phyloP scores from a whole-genome alignment of 768 basidiomycete species.

The Butyriboletus loyo region DNA sequence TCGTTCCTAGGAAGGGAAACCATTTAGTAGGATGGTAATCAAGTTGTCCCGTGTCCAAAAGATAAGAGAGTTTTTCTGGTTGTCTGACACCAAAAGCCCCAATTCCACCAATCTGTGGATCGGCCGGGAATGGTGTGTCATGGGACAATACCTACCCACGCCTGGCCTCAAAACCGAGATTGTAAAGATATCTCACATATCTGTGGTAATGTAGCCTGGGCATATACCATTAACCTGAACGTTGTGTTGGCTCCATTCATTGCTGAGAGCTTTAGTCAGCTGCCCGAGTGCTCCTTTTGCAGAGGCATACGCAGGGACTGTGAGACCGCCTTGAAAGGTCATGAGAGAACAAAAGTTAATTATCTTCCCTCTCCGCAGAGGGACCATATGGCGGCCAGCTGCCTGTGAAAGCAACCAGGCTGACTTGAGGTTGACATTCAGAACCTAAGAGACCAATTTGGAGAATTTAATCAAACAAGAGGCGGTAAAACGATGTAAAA shows the following conservation, averaged over 20 bases:
- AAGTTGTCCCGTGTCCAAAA: neutral
- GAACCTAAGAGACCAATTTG: conserved; percentile 48
- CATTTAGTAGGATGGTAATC: conserved; percentile 10
- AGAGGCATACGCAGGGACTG: conserved; percentile 87
- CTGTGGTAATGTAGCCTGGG: conserved; percentile 86
- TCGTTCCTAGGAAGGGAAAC: conserved; percentile 50
- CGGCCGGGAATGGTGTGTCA: conserved; percentile 5
- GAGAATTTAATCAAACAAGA: conserved; percentile 7
- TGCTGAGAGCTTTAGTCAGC: conserved; percentile 85
- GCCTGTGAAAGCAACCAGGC: conserved; percentile 83
- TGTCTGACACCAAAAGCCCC: conserved; percentile 7
- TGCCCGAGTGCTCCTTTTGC: conserved; percentile 87
- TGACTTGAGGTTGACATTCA: conserved; percentile 86
- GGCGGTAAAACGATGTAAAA: conserved; percentile 26
- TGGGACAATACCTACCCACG: conserved; percentile 1
- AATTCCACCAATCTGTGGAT: conserved; percentile 3
- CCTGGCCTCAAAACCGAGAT: conserved; percentile 5
- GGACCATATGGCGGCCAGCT: conserved; percentile 89
- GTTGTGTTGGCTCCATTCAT: conserved; percentile 89
- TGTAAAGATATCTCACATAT: conserved; percentile 57
- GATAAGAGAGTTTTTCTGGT: neutral
- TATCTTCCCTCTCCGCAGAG: conserved; percentile 63
- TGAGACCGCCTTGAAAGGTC: conserved; percentile 56
- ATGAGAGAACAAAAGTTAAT: conserved; percentile 63
- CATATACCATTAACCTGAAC: conserved; percentile 87